Evolutionary conservation across 1,139 yeast species (phyloP).

Genomic region (Arxiozyma telluris): DNA sequence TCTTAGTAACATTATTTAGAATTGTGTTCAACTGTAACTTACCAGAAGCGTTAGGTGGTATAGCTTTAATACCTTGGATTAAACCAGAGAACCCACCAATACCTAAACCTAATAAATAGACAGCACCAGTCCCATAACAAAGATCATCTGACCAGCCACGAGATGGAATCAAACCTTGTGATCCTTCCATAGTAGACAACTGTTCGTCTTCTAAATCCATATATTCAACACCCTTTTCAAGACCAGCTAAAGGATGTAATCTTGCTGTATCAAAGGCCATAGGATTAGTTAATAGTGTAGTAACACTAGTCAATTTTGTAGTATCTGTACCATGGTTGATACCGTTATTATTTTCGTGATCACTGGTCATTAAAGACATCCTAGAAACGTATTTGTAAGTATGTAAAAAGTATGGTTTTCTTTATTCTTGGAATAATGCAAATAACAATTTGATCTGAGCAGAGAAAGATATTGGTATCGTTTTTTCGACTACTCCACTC

Average conservation of each 20-base stretch:
- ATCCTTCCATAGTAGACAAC: slow-evolving; percentile 66
- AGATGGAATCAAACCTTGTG: slow-evolving; percentile 84
- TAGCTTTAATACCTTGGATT: slow-evolving; percentile 69
- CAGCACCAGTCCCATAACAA: slow-evolving; percentile 96
- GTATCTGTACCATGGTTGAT: slow-evolving; percentile 5
- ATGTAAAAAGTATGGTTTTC: neutral
- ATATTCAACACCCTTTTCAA: slow-evolving; percentile 81
- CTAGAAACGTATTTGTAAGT: slow-evolving; percentile 12
- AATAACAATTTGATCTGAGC: too few relatives aligned
- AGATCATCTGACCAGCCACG: slow-evolving; percentile 96
- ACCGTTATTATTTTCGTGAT: slow-evolving; percentile 5
- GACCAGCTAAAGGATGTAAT: slow-evolving; percentile 90
- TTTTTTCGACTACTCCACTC: neutral
- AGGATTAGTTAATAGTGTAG: slow-evolving; percentile 50
- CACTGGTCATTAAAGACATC: neutral
- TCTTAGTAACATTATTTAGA: slow-evolving; percentile 82
- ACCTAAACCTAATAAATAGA: slow-evolving; percentile 72
- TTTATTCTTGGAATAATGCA: too few relatives aligned
- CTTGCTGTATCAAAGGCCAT: slow-evolving; percentile 60
- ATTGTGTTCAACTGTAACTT: slow-evolving; percentile 81
- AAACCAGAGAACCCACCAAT: slow-evolving; percentile 85
- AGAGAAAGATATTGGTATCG: too few relatives aligned
- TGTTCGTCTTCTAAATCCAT: slow-evolving; percentile 82
- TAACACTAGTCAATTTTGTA: slow-evolving; percentile 50
- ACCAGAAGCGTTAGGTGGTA: slow-evolving; percentile 63